Conservation (phyloP, 1,284 basidiomycete species). For the Leccinum pseudoinsigne region DNA sequence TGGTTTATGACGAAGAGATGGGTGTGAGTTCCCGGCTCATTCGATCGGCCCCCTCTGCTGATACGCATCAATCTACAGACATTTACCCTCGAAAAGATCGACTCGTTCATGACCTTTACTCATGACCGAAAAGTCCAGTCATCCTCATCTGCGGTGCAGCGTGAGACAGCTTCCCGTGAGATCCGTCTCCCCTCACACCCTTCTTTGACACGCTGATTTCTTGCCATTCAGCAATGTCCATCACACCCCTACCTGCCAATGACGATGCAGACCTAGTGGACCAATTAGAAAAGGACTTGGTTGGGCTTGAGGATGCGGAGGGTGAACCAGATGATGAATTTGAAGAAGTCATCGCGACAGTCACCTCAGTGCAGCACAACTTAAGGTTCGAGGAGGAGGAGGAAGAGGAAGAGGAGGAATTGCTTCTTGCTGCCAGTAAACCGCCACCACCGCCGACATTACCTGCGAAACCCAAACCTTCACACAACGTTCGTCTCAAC, state of each 20-base stretch:
- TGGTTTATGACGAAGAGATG: slow-evolving; percentile 73
- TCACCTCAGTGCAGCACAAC: slow-evolving; percentile 25
- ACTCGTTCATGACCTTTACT: slow-evolving; percentile 56
- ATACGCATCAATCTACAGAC: slow-evolving; percentile 41
- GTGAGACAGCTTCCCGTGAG: slow-evolving; percentile 48
- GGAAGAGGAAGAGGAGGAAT: slow-evolving; percentile 44
- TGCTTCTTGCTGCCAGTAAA: slow-evolving; percentile 34
- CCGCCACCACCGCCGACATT: slow-evolving; percentile 17
- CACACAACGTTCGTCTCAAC: slow-evolving; percentile 23
- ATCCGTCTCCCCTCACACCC: not conserved
- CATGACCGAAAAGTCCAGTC: slow-evolving; percentile 46
- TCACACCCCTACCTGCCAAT: slow-evolving; percentile 14
- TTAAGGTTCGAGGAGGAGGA: slow-evolving; percentile 38
- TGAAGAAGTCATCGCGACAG: slow-evolving; percentile 36
- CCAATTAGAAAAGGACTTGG: slow-evolving; percentile 34
- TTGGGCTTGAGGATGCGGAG: slow-evolving; percentile 42
- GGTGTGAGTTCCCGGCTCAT: slow-evolving; percentile 45
- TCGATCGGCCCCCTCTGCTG: slow-evolving; percentile 1
- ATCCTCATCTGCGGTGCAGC: slow-evolving; percentile 30
- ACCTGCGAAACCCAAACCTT: slow-evolving; percentile 31
- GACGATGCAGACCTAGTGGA: slow-evolving; percentile 36
- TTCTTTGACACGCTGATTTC: slow-evolving; percentile 8
- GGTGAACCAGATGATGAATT: slow-evolving; percentile 47
- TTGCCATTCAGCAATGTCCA: slow-evolving; percentile 19
- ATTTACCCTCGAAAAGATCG: slow-evolving; percentile 73